These are phyloP conservation scores for Leccinum boreale DNA, from an alignment of 768 basidiomycete genomes.

Conservation along the genomic window DNA sequence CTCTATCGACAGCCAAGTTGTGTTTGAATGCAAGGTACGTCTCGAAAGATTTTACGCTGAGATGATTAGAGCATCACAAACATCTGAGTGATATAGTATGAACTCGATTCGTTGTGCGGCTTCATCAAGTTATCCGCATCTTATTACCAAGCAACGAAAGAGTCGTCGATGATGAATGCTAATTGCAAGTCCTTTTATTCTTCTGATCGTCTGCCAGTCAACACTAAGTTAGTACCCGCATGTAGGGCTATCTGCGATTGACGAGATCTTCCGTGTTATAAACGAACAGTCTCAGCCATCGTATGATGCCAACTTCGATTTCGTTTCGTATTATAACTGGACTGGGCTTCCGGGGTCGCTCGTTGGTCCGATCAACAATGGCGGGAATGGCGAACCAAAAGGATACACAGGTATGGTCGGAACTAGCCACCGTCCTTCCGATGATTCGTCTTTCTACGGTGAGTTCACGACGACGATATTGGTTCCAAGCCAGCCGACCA, in stretches of 20 bases:
- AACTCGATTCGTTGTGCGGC: slow-evolving; percentile 74
- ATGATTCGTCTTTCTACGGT: slow-evolving; percentile 71
- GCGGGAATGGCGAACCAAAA: slow-evolving; percentile 74
- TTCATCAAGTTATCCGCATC: slow-evolving; percentile 75
- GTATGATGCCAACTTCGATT: slow-evolving; percentile 68
- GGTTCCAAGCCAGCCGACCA: background rate
- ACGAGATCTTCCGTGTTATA: slow-evolving; percentile 73
- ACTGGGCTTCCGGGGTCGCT: slow-evolving; percentile 62
- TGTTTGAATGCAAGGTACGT: slow-evolving; percentile 79
- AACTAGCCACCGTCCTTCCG: slow-evolving; percentile 74
- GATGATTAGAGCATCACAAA: background rate
- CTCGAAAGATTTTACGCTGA: background rate
- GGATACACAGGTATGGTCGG: slow-evolving; percentile 71
- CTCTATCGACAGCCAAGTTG: slow-evolving; percentile 63
- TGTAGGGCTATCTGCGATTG: slow-evolving; percentile 63
- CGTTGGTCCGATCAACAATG: slow-evolving; percentile 60
- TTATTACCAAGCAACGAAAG: slow-evolving; percentile 70
- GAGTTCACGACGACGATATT: slow-evolving; percentile 10
- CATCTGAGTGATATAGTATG: slow-evolving; percentile 46
- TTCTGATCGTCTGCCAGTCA: background rate
- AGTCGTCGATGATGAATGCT: slow-evolving; percentile 66
- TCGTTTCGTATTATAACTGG: slow-evolving; percentile 80
- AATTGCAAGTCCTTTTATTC: slow-evolving; percentile 46
- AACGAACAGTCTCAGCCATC: slow-evolving; percentile 71
- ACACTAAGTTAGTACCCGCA: background rate